Conservation (phyloP, 768 basidiomycete genomes). For the Mycena metata region DNA sequence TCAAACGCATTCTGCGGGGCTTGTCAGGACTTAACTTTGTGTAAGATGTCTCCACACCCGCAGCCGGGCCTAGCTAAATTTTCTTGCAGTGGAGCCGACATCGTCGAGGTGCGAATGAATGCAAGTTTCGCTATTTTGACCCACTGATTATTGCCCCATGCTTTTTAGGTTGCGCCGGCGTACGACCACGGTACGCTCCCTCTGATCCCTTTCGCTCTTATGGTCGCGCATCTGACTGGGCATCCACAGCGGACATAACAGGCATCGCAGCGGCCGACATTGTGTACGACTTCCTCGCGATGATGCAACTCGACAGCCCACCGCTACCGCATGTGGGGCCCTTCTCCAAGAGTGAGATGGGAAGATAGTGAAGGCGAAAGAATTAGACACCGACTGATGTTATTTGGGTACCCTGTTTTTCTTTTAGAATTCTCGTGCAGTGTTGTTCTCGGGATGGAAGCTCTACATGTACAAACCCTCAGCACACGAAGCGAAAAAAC, state of each 20-base stretch:
- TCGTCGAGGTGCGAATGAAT: conserved; percentile 54
- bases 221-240: no score
- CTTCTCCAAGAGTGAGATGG: conserved; percentile 8
- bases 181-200: conserved; percentile 60
- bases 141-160: neutral
- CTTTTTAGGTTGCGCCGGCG: conserved; percentile 60
- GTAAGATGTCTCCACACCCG: conserved; percentile 50
- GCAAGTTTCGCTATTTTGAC: neutral
- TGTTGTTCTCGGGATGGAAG: no score
- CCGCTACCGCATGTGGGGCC: conserved; percentile 38
- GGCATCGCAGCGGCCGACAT: conserved; percentile 59
- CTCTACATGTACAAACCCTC: no score
- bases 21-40: conserved; percentile 72
- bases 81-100: conserved; percentile 58
- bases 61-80: neutral
- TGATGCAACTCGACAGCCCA: conserved; percentile 47
- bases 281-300: conserved; percentile 60
- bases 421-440: no score
- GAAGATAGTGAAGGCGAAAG: neutral
- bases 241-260: conserved; percentile 47
- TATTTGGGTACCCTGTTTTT: no score
- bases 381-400: no score
- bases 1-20: conserved; percentile 73
- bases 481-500: no score
- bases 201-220: neutral